A percentile compares a stretch with the other conserved stretches of the same genome.
Evolutionary conservation across 2,329 filamentous ascomycete species (phyloP).

Genomic region (Nectriaceae sp.): DNA sequence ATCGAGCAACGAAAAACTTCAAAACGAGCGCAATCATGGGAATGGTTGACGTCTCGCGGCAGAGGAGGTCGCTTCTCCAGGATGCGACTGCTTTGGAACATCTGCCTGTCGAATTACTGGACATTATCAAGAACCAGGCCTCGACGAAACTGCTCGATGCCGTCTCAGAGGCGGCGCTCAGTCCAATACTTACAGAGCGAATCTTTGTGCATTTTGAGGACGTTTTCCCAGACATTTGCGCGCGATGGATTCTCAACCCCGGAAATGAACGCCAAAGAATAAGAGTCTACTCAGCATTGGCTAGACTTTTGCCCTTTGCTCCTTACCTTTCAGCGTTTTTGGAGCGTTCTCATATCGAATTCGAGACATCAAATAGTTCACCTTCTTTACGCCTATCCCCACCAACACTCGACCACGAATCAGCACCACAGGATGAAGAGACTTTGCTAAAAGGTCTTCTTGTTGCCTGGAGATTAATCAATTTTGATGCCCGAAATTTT

Average conservation of each 20-base stretch:
- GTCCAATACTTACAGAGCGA: constrained; percentile 68
- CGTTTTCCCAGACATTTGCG: constrained; percentile 79
- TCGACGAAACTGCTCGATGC: constrained; percentile 70
- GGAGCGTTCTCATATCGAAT: constrained; percentile 35
- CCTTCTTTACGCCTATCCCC: constrained; percentile 33
- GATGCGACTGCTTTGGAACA: constrained; percentile 56
- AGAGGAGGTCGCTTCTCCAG: constrained; percentile 57
- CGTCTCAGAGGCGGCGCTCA: constrained; percentile 69
- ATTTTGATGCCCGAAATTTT: constrained; percentile 72
- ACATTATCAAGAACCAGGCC: constrained; percentile 64
- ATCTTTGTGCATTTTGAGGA: constrained; percentile 75
- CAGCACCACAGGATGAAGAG: constrained; percentile 22
- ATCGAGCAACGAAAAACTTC: constrained; percentile 26
- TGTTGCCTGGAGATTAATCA: constrained; percentile 75
- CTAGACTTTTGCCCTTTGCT: constrained; percentile 78
- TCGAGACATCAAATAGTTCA: constrained; percentile 17
- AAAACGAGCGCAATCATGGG: constrained; percentile 50
- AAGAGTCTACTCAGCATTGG: constrained; percentile 69
- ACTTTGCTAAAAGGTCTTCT: constrained; percentile 33
- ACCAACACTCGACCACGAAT: constrained; percentile 30
- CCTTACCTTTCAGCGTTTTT: constrained; percentile 77
- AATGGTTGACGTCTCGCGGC: constrained; percentile 54
- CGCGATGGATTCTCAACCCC: constrained; percentile 68
- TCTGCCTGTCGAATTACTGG: constrained; percentile 70
- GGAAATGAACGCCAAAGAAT: constrained; percentile 40